These are phyloP conservation scores for Corynespora cassiicola DNA, from an alignment of 2,329 filamentous ascomycete species.

Conservation along the genomic window DNA sequence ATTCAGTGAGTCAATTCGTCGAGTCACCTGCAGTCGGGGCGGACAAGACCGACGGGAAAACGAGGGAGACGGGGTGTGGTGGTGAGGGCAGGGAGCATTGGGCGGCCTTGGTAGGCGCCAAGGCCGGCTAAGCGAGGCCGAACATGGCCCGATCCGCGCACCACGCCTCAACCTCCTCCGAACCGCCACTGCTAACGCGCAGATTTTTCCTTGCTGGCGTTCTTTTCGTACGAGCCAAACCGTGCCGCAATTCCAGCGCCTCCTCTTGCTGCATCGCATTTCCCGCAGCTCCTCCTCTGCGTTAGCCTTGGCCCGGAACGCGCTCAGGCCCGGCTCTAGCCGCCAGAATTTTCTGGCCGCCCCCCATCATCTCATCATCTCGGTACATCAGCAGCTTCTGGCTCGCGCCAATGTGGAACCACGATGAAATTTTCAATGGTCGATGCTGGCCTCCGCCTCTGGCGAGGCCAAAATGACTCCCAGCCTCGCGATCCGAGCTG, in stretches of 20 bases:
- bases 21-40: no score
- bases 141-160: slow-evolving; percentile 32
- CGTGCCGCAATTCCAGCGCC: slow-evolving; percentile 18
- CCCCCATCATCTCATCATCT: slow-evolving; percentile 19
- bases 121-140: slow-evolving; percentile 19
- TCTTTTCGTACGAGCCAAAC: slow-evolving; percentile 11
- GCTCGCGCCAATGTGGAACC: slow-evolving; percentile 33
- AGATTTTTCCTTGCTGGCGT: slow-evolving; percentile 30
- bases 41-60: background rate
- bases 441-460: slow-evolving; percentile 16
- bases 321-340: slow-evolving; percentile 35
- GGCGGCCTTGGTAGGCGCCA: no score
- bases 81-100: no score
- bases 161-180: slow-evolving; percentile 23
- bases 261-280: slow-evolving; percentile 5
- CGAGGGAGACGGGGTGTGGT: background rate
- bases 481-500: slow-evolving; percentile 6
- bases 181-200: slow-evolving; percentile 23
- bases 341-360: slow-evolving; percentile 32
- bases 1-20: no score
- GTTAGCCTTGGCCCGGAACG: slow-evolving; percentile 18
- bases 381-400: slow-evolving; percentile 13
- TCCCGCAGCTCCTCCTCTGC: slow-evolving; percentile 12
- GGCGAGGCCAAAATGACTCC: background rate
- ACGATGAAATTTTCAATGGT: slow-evolving; percentile 38